Conservation (phyloP, 345 rosid species). For the Arabidopsis arenosa region DNA sequence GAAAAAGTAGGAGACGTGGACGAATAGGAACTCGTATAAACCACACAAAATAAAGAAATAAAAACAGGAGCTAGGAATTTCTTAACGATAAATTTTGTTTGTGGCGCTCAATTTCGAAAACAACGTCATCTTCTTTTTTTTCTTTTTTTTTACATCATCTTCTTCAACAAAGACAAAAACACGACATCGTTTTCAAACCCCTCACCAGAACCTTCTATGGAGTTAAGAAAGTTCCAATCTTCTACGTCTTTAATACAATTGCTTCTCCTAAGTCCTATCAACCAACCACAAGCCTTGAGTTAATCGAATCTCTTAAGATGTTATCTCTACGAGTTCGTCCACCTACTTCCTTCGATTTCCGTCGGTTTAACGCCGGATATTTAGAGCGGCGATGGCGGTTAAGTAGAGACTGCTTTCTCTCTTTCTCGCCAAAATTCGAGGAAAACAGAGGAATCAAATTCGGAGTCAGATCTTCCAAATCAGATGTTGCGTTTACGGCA, state of each 20-base stretch:
- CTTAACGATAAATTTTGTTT: slow-evolving; percentile 17
- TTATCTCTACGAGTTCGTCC: slow-evolving; percentile 41
- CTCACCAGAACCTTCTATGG: slow-evolving; percentile 39
- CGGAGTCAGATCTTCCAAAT: slow-evolving; percentile 33
- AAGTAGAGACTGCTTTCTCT: slow-evolving; percentile 20
- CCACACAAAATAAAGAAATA: slow-evolving; percentile 16
- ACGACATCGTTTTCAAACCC: slow-evolving; percentile 37
- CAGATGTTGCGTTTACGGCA: slow-evolving; percentile 31
- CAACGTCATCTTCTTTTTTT: slow-evolving; percentile 1
- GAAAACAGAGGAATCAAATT: slow-evolving; percentile 9
- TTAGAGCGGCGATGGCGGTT: slow-evolving; percentile 10
- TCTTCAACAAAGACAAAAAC: slow-evolving; percentile 17
- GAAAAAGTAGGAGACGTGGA: slow-evolving; percentile 35
- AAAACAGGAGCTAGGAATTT: neutral
- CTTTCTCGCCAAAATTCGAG: neutral
- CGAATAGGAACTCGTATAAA: slow-evolving; percentile 28
- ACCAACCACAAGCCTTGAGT: slow-evolving; percentile 1
- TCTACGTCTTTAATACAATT: slow-evolving; percentile 20
- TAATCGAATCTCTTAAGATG: slow-evolving; percentile 16
- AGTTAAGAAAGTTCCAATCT: neutral
- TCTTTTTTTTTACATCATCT: too few species aligned
- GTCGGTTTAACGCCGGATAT: slow-evolving; percentile 1
- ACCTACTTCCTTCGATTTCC: slow-evolving; percentile 26
- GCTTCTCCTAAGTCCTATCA: slow-evolving; percentile 4
- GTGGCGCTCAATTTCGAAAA: slow-evolving; percentile 47